Evolutionary conservation across 2,329 filamentous ascomycete species (phyloP).

Genomic region (Fusarium sp.): DNA sequence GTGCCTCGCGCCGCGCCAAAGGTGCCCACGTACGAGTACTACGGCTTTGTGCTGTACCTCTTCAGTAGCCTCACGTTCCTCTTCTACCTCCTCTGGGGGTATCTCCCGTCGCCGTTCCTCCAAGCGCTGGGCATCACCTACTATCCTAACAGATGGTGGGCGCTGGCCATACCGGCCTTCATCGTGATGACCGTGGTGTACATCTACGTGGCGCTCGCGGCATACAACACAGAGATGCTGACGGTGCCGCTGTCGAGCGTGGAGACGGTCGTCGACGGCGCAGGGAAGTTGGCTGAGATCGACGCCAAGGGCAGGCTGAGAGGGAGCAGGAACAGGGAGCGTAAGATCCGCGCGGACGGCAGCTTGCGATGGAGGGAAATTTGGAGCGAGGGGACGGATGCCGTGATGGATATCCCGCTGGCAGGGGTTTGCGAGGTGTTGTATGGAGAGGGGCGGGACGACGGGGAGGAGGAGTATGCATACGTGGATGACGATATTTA

Average conservation of each 20-base stretch:
- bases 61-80: slow-evolving; percentile 86
- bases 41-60: slow-evolving; percentile 96
- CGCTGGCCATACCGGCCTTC: slow-evolving; percentile 89
- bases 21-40: slow-evolving; percentile 99
- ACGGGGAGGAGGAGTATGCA: slow-evolving; percentile 48
- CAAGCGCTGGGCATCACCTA: slow-evolving; percentile 95
- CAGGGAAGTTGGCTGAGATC: slow-evolving; percentile 85
- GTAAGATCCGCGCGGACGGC: slow-evolving; percentile 55
- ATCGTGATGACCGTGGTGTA: slow-evolving; percentile 90
- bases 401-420: slow-evolving; percentile 95
- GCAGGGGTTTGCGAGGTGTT: slow-evolving; percentile 95
- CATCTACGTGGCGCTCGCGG: slow-evolving; percentile 92
- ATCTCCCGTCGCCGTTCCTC: slow-evolving; percentile 90
- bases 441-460: slow-evolving; percentile 74
- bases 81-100: slow-evolving; percentile 83
- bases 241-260: slow-evolving; percentile 83
- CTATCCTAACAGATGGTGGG: slow-evolving; percentile 99
- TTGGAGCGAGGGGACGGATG: slow-evolving; percentile 95
- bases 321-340: slow-evolving; percentile 54
- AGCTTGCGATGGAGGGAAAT: slow-evolving; percentile 79
- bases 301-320: slow-evolving; percentile 74
- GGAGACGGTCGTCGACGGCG: slow-evolving; percentile 93
- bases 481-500: slow-evolving; percentile 28
- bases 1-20: slow-evolving; percentile 89
- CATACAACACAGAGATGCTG: slow-evolving; percentile 90